Evolutionary conservation across 1,139 yeast genomes (phyloP).

Genomic region (Magnusiomyces sp.): DNA sequence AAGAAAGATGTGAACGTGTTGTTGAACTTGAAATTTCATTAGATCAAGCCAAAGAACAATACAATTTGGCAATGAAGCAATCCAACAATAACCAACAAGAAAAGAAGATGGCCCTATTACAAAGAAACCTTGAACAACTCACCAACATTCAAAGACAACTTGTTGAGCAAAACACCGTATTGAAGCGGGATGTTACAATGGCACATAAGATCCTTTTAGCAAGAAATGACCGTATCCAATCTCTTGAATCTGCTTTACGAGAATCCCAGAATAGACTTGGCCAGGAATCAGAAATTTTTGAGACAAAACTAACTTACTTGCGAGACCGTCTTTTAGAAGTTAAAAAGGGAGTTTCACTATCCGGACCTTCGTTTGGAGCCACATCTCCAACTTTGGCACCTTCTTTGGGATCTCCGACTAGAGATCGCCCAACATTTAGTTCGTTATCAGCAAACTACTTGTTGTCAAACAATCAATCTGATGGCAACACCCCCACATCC

Average conservation of each 20-base stretch:
- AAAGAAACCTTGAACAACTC: conserved; percentile 40
- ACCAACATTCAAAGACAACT: conserved; percentile 37
- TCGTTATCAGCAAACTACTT: too few relatives aligned
- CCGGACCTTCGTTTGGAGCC: background rate
- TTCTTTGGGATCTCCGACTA: background rate
- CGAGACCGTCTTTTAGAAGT: conserved; percentile 36
- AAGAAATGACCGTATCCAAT: conserved; percentile 50
- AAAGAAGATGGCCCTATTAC: conserved; percentile 35
- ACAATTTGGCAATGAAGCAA: conserved; percentile 27
- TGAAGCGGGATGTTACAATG: conserved; percentile 42
- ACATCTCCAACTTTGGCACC: background rate
- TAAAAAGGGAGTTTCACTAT: conserved; percentile 11
- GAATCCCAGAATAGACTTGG: conserved; percentile 45
- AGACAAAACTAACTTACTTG: conserved; percentile 40
- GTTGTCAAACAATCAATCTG: too few relatives aligned
- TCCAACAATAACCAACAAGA: conserved; percentile 30
- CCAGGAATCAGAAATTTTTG: conserved; percentile 48
- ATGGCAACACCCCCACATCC: too few relatives aligned
- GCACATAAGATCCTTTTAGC: conserved; percentile 53
- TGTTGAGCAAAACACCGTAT: conserved; percentile 39
- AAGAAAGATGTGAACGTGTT: conserved; percentile 36
- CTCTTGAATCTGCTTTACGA: conserved; percentile 44
- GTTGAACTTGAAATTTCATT: conserved; percentile 38
- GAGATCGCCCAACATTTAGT: too few relatives aligned
- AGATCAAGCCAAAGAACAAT: conserved; percentile 33